A percentile compares a stretch with the other conserved stretches of the same genome.
Evolutionary conservation across 345 rosid species (phyloP).

Genomic region (Noccaea caerulescens): DNA sequence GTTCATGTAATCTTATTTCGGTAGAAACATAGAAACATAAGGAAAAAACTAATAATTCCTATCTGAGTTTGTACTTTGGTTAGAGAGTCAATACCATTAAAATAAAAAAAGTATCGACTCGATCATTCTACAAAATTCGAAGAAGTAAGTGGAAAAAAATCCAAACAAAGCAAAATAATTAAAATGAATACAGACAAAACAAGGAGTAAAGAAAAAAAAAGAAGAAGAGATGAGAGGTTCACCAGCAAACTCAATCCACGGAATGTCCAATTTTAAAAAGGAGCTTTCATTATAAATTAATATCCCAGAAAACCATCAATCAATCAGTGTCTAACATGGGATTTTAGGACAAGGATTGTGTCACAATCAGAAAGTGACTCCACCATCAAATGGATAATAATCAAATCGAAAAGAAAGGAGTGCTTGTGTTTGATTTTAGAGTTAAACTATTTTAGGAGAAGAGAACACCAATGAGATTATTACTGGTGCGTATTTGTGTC

Average conservation of each 20-base stretch:
- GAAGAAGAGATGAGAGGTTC: constrained; percentile 18
- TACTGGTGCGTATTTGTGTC: constrained; percentile 33
- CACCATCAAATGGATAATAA: constrained; percentile 16
- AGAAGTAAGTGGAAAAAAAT: background rate
- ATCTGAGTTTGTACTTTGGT: background rate
- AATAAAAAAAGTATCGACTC: background rate
- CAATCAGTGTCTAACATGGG: constrained; percentile 36
- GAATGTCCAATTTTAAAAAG: background rate
- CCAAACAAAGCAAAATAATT: background rate
- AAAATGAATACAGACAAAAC: constrained; percentile 26
- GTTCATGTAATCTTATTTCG: no score
- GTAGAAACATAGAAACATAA: no score
- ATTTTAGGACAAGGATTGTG: constrained; percentile 36
- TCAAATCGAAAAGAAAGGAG: constrained; percentile 11
- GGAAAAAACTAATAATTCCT: no score
- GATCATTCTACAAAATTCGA: constrained; percentile 3
- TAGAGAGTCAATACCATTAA: background rate
- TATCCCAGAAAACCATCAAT: constrained; percentile 23
- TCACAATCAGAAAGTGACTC: constrained; percentile 38
- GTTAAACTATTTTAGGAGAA: background rate
- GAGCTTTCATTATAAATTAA: constrained; percentile 2
- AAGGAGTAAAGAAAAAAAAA: constrained; percentile 1
- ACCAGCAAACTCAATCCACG: constrained; percentile 22
- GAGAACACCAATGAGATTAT: constrained; percentile 32
- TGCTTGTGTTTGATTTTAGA: background rate